Evolutionary conservation across 805 yeast genomes (phyloP).

Genomic region (Scheffersomyces lignosus): DNA sequence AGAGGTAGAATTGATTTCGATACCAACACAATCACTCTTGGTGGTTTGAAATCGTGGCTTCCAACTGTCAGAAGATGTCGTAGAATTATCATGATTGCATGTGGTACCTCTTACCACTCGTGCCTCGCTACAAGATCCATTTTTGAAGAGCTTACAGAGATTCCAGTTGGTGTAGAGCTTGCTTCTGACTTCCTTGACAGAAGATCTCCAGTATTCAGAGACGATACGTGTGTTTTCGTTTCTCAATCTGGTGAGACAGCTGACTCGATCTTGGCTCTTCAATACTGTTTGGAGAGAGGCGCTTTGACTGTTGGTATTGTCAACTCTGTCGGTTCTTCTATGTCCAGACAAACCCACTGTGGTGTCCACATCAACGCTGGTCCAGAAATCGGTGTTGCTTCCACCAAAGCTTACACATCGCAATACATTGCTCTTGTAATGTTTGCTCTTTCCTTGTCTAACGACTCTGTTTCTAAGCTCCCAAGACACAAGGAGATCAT

Average conservation of each 20-base stretch:
- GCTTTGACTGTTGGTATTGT: slow-evolving; percentile 97
- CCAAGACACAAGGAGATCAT: slow-evolving; percentile 84
- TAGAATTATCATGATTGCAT: slow-evolving; percentile 96
- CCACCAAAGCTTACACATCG: slow-evolving; percentile 98
- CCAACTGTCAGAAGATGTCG: slow-evolving; percentile 91
- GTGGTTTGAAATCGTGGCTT: slow-evolving; percentile 84
- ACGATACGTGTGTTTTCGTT: slow-evolving; percentile 95
- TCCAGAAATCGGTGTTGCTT: slow-evolving; percentile 99
- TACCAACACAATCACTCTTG: slow-evolving; percentile 71
- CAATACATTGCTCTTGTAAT: slow-evolving; percentile 95
- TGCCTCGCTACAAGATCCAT: slow-evolving; percentile 96
- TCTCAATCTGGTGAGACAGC: slow-evolving; percentile 99
- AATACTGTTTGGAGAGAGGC: slow-evolving; percentile 94
- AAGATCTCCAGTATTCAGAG: slow-evolving; percentile 95
- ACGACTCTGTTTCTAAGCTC: slow-evolving; percentile 77
- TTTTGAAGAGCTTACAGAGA: slow-evolving; percentile 94
- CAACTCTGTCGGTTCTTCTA: slow-evolving; percentile 94
- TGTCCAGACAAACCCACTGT: slow-evolving; percentile 96
- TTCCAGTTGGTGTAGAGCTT: slow-evolving; percentile 88
- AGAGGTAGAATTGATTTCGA: slow-evolving; percentile 97
- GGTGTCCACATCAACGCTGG: slow-evolving; percentile 99
- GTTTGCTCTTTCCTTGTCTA: slow-evolving; percentile 94
- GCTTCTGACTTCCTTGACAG: slow-evolving; percentile 96
- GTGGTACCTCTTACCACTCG: slow-evolving; percentile 99
- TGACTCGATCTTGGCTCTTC: slow-evolving; percentile 91